Evolutionary conservation across 129 eudicot species (phyloP).

Genomic region (Sambucus nigra): DNA sequence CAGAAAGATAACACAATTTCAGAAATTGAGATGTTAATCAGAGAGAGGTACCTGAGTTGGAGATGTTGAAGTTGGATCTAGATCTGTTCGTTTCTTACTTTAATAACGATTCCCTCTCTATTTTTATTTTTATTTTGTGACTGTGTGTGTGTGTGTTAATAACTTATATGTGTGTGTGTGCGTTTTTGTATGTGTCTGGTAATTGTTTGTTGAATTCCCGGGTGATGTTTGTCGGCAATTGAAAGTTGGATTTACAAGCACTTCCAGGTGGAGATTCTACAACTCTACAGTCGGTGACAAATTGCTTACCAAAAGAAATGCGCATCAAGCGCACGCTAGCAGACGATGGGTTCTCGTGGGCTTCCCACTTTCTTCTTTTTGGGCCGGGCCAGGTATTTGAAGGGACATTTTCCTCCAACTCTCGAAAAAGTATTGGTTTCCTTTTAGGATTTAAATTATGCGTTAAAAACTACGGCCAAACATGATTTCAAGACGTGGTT

Average conservation of each 20-base stretch:
- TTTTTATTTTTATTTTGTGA: too few species aligned
- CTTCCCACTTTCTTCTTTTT: too few species aligned
- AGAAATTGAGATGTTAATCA: not conserved
- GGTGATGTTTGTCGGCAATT: not conserved
- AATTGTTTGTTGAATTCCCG: too few species aligned
- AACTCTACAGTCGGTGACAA: not conserved
- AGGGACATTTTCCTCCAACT: too few species aligned
- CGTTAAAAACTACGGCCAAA: too few species aligned
- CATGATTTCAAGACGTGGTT: too few species aligned
- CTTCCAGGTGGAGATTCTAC: not conserved
- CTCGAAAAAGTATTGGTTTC: too few species aligned
- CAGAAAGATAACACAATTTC: not conserved
- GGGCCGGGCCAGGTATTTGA: not conserved
- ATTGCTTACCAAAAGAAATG: conserved; percentile 10
- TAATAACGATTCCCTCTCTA: not conserved
- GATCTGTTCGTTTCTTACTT: conserved; percentile 25
- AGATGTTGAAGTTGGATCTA: conserved; percentile 37
- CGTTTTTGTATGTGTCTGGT: not conserved
- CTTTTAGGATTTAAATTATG: too few species aligned
- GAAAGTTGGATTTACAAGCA: not conserved
- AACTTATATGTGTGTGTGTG: too few species aligned
- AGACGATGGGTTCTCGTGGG: not conserved
- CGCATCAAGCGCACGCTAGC: conserved; percentile 29
- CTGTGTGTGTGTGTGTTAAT: too few species aligned
- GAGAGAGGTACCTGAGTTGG: conserved; percentile 15